Evolutionary conservation across 192 early-diverging fungal species (phyloP).

Genomic region (Rhizoclosmatium sp.): DNA sequence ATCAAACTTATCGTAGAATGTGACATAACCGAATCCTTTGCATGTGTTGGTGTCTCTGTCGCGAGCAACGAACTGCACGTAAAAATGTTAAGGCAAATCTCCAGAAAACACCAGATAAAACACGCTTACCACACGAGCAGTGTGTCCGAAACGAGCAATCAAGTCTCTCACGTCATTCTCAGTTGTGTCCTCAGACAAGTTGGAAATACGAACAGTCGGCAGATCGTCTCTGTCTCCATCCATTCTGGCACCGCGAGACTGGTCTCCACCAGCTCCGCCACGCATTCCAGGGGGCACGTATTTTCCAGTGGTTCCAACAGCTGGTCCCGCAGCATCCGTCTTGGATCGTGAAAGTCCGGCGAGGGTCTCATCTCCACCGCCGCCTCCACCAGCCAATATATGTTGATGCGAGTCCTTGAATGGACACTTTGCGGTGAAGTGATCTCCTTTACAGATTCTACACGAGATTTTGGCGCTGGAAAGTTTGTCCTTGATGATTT

Average conservation of each 20-base stretch:
- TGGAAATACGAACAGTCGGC: conserved; percentile 85
- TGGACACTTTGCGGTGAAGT: conserved; percentile 97
- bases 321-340: conserved; percentile 34
- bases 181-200: conserved; percentile 92
- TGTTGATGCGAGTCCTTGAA: conserved; percentile 95
- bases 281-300: conserved; percentile 93
- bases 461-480: conserved; percentile 88
- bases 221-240: conserved; percentile 57
- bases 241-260: conserved; percentile 33
- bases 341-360: conserved; percentile 16
- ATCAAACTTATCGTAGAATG: conserved; percentile 79
- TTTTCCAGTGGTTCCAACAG: conserved; percentile 56
- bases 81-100: not conserved
- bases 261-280: conserved; percentile 56
- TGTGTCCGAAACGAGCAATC: conserved; percentile 84
- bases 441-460: conserved; percentile 95
- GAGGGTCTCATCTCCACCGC: not conserved
- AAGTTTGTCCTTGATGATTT: conserved; percentile 60
- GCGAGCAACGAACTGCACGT: conserved; percentile 73
- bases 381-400: conserved; percentile 50
- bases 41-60: conserved; percentile 85
- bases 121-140: conserved; percentile 70
- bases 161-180: conserved; percentile 91
- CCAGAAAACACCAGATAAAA: conserved; percentile 18
- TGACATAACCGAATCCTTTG: conserved; percentile 97